Evolutionary conservation across 2,329 filamentous ascomycete species (phyloP).

Genomic region (Neopestalotiopsis sp.): DNA sequence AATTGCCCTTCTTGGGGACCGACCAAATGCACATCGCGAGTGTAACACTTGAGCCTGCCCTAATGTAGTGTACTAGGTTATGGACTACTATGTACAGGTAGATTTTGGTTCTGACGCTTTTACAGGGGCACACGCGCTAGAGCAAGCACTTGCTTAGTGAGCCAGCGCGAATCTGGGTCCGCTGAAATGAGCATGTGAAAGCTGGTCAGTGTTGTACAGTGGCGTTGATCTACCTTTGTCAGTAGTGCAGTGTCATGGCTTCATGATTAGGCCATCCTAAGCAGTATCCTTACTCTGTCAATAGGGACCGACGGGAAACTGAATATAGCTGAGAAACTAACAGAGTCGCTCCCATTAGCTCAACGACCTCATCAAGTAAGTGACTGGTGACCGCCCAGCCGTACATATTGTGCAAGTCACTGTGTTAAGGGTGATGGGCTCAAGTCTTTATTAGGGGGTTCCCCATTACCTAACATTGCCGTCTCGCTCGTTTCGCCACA

Average conservation of each 20-base stretch:
- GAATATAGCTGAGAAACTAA: not conserved
- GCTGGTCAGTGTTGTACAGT: not conserved
- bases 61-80: not conserved
- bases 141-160: not conserved
- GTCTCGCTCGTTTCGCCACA: not conserved
- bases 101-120: not conserved
- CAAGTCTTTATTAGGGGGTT: not conserved
- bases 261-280: not conserved
- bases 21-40: not conserved
- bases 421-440: not conserved
- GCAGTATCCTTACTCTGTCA: not conserved
- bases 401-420: too few species aligned
- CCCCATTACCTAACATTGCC: not conserved
- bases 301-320: not conserved
- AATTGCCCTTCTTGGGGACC: slow-evolving; percentile 9
- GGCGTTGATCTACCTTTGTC: not conserved
- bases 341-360: not conserved
- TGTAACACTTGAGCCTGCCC: not conserved
- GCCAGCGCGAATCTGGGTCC: not conserved
- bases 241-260: not conserved
- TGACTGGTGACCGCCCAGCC: too few species aligned
- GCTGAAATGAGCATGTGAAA: slow-evolving; percentile 1
- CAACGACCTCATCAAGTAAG: not conserved
- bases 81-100: not conserved
- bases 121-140: not conserved